Evolutionary conservation across 2,329 filamentous ascomycete genomes (phyloP), one percentile per base, ranked within the genome.

Genomic region (Botrytis tulipae): DNA sequence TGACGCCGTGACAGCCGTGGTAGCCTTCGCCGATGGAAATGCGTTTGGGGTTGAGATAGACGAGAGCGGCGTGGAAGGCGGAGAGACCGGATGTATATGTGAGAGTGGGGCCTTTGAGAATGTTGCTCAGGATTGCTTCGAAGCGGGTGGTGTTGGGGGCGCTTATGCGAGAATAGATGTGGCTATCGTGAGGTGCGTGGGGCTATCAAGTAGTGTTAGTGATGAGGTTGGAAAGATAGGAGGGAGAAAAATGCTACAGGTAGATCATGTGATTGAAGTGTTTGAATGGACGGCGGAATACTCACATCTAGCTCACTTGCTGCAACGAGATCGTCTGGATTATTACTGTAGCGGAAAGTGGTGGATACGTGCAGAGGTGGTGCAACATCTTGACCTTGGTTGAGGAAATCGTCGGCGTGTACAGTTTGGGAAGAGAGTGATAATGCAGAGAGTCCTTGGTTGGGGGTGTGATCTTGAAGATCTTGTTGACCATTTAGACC

Each of bases 301-400:
- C 87, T 83, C 83, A 92, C 90, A 80, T 89, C 88, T 42, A 82
- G 78, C 74, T 92, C 88, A 25, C 81, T 80, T 84, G 84, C 85
- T 37, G 81, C 74, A 81, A 75, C 83, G 63, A 97, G 87, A 42
- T 89, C 82, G 9, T 90, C 87, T 2, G 94, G 93, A 80, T 97
- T 87, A 71, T 85, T 83, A 42, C 87, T 85, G 82, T 98, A 98
- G 78, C 93, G 90, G 83, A 94, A 98, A 25, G 94, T 98, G 20
- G 95, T 98, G 75, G 94, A 94, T 76, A 97, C 90, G 82, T 98
- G 95, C 80, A 98, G 86, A 6, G 95, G 90, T 74, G 96, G 95
- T 20, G 95, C 94, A 72, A 98, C 92, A 80, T 96, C 94, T 69
- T 90, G 86, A 77, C 92, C 89, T 48, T 86, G 83, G 82, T 93